A percentile compares a stretch with the other conserved stretches of the same genome.
phyloP scores from a whole-genome alignment of 257 asterid species.

The Agastache rugosa region DNA sequence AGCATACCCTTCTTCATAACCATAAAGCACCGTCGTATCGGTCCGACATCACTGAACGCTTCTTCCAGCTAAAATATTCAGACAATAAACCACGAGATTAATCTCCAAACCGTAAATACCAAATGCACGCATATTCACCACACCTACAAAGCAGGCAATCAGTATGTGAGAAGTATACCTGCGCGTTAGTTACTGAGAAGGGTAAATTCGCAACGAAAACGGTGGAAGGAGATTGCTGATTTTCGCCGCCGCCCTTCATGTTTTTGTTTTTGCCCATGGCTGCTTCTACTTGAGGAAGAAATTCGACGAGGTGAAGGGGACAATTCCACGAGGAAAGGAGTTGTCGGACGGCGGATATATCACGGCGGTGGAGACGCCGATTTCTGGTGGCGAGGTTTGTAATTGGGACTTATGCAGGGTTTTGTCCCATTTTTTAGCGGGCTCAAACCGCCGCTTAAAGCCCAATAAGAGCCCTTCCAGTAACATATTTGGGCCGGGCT shows the following conservation, averaged over 20 bases:
- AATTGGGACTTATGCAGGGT: slow-evolving; percentile 35
- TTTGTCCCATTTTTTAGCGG: slow-evolving; percentile 22
- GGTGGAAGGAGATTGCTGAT: slow-evolving; percentile 73
- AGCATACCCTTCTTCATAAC: slow-evolving; percentile 79
- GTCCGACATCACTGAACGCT: slow-evolving; percentile 91
- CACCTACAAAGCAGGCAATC: background rate
- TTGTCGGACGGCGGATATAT: slow-evolving; percentile 25
- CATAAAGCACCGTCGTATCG: slow-evolving; percentile 87
- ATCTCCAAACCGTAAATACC: background rate
- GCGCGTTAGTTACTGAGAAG: slow-evolving; percentile 68
- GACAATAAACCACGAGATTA: slow-evolving; percentile 21
- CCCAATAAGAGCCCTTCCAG: background rate
- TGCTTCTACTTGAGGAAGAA: slow-evolving; percentile 1
- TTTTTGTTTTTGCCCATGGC: slow-evolving; percentile 74
- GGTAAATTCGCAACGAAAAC: slow-evolving; percentile 84
- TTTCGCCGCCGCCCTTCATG: slow-evolving; percentile 48
- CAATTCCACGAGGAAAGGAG: background rate
- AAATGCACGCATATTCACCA: background rate
- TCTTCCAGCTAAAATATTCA: slow-evolving; percentile 73
- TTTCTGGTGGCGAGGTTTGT: slow-evolving; percentile 29
- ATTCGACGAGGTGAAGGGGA: background rate
- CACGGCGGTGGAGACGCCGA: slow-evolving; percentile 36
- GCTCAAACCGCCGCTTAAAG: background rate
- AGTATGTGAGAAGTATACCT: slow-evolving; percentile 46
- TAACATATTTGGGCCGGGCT: background rate